A percentile compares a stretch with the other conserved stretches of the same genome.
Evolutionary conservation across 768 basidiomycete species (phyloP).

Genomic region (Stropharia rugosoannulata): DNA sequence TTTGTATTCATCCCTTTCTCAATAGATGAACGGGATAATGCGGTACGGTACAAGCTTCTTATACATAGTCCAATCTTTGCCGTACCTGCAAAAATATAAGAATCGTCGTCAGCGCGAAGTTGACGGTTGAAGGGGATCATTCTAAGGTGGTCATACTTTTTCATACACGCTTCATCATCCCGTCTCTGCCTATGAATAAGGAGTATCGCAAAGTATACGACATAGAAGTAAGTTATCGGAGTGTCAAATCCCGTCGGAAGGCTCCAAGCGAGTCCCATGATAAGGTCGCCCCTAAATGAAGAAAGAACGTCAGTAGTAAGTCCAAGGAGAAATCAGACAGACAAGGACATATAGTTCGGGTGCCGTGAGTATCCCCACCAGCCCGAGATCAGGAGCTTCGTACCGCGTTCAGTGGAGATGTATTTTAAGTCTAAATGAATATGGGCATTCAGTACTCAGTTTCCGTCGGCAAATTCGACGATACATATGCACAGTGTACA

Average conservation of each 20-base stretch:
- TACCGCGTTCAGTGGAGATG: constrained; percentile 81
- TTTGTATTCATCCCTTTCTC: not conserved
- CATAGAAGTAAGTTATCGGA: constrained; percentile 96
- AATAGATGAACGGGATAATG: constrained; percentile 86
- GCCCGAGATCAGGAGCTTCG: constrained; percentile 89
- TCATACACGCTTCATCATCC: constrained; percentile 89
- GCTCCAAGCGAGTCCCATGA: constrained; percentile 93
- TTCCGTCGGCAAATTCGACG: not conserved
- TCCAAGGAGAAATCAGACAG: not conserved
- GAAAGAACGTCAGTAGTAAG: not conserved
- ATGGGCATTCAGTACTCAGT: not conserved
- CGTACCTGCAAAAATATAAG: constrained; percentile 34
- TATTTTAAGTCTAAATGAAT: constrained; percentile 62
- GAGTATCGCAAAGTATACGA: constrained; percentile 83
- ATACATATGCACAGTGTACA: constrained; percentile 13
- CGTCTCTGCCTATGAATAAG: constrained; percentile 88
- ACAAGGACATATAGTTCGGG: constrained; percentile 80
- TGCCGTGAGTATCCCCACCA: constrained; percentile 98
- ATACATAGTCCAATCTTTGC: constrained; percentile 92
- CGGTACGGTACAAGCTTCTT: constrained; percentile 81
- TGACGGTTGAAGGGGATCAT: too few species aligned
- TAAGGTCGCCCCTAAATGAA: constrained; percentile 65
- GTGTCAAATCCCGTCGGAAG: constrained; percentile 89
- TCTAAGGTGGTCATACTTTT: constrained; percentile 58
- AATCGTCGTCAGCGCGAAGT: not conserved